Evolutionary conservation across 805 yeast genomes (phyloP), one percentile per base, ranked within the genome.

Genomic region (Saturnispora hagleri): DNA sequence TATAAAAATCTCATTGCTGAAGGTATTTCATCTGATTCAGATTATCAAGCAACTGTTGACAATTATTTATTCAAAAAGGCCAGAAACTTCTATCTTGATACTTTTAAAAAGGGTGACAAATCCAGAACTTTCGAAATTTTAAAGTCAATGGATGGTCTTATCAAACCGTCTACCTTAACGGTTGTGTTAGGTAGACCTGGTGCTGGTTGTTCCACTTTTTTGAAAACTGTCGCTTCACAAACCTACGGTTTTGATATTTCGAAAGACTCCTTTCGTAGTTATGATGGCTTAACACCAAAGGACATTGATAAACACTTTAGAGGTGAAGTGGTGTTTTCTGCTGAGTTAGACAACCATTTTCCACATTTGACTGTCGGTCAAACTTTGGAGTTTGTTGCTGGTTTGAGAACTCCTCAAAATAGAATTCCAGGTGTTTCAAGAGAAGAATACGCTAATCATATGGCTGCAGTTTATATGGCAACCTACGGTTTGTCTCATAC

Each of bases 151-250:
- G 86, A 82, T 59, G 89, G 82, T 17, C 50, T 76, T 4, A 70
- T 81, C 51, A 69, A 69, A 48, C 81, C 86, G 3, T 88, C 89
- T 47, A 82, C 81, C 55, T 69, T 84, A 46, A 75, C 84, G 7
- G 84, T 84, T 47, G 89, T 85, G 10, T 69, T 85, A 45, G 91
- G 93, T 52, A 76, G 90, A 66, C 91, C 91, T 1, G 91, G 91
- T 60, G 79, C 88, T n/a, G 89, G 89, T 57, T 83, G 89, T 64
- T 76, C 87, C 3, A 82, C 89, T 0, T 68, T 82, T 47, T 69
- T 83, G 59, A 82, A 82, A 59, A 75, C 85, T 4, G 70, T 82
- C 40, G 70, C 83, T 38, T 63, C 81, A 35, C 77, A 80, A 50
- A 79, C 85, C 6, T 76, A 78, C 60, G 87, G 87, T 54, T 80